These are phyloP conservation scores for Ziziphus jujuba DNA, from an alignment of 306 rosid genomes.

Conservation along the genomic window DNA sequence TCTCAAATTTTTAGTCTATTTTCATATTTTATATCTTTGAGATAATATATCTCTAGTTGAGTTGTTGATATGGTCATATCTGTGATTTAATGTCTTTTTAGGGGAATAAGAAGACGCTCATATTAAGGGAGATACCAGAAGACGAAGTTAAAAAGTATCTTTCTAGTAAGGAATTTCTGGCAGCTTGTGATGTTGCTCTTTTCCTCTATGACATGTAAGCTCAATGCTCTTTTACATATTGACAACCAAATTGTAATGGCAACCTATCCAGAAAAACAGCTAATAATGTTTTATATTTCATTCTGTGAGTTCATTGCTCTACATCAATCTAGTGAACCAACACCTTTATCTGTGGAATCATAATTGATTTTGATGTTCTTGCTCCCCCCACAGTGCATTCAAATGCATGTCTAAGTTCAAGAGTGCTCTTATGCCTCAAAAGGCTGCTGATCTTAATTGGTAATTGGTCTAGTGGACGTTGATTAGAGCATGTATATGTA, in stretches of 20 bases:
- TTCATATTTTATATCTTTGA: neutral
- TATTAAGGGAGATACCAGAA: slow-evolving; percentile 91
- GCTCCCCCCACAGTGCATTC: neutral
- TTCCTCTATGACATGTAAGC: slow-evolving; percentile 83
- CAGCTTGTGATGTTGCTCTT: slow-evolving; percentile 85
- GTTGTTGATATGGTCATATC: slow-evolving; percentile 31
- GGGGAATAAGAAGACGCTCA: slow-evolving; percentile 76
- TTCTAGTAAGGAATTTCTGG: slow-evolving; percentile 66
- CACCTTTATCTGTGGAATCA: neutral
- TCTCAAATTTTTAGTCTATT: neutral
- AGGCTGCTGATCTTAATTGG: neutral
- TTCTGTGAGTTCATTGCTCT: neutral
- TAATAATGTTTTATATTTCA: neutral
- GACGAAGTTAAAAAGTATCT: slow-evolving; percentile 46
- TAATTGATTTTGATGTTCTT: neutral
- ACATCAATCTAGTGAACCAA: neutral
- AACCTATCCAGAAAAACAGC: neutral
- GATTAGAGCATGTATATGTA: neutral
- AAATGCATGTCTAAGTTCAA: neutral
- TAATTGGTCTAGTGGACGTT: neutral
- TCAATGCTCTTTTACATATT: neutral
- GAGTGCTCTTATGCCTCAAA: neutral
- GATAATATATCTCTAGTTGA: neutral
- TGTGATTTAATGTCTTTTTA: slow-evolving; percentile 26
- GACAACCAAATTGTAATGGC: neutral